Evolutionary conservation across 2,329 filamentous ascomycete species (phyloP).

Genomic region (Fusarium decemcellulare): DNA sequence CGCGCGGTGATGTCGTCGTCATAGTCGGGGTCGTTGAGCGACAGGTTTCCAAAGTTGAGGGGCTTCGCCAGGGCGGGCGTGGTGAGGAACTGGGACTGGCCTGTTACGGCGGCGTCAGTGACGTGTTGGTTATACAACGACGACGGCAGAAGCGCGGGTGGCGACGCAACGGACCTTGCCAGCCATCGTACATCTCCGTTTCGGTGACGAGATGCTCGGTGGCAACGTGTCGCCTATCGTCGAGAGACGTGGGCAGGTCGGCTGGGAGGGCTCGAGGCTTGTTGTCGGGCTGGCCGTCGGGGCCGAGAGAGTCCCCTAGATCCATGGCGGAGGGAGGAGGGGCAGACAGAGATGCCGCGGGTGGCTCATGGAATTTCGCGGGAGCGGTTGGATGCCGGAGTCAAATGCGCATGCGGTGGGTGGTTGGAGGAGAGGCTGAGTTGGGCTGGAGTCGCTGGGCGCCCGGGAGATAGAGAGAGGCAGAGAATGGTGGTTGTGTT

Average conservation of each 20-base stretch:
- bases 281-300: constrained; percentile 53
- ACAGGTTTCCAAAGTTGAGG: constrained; percentile 84
- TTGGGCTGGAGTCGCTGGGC: constrained; percentile 15
- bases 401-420: constrained; percentile 7
- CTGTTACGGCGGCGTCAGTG: constrained; percentile 62
- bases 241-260: constrained; percentile 91
- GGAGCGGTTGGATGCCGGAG: constrained; percentile 5
- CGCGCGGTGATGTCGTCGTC: constrained; percentile 70
- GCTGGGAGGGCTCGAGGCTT: constrained; percentile 75
- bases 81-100: constrained; percentile 95
- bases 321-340: constrained; percentile 69
- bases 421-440: neutral
- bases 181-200: constrained; percentile 98
- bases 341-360: constrained; percentile 51
- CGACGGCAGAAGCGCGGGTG: constrained; percentile 28
- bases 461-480: neutral
- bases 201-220: constrained; percentile 77
- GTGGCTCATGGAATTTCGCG: constrained; percentile 51
- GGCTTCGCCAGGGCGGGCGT: constrained; percentile 88
- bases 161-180: constrained; percentile 79
- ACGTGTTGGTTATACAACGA: constrained; percentile 36
- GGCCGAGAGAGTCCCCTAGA: constrained; percentile 64
- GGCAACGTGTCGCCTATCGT: constrained; percentile 83
- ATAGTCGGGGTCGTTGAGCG: constrained; percentile 85
- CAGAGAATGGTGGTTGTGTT: constrained; percentile 24